Percentiles rank a stretch among this genome's conserved stretches.
phyloP scores from a whole-genome alignment of 345 rosid species.

The Citropsis articulata region DNA sequence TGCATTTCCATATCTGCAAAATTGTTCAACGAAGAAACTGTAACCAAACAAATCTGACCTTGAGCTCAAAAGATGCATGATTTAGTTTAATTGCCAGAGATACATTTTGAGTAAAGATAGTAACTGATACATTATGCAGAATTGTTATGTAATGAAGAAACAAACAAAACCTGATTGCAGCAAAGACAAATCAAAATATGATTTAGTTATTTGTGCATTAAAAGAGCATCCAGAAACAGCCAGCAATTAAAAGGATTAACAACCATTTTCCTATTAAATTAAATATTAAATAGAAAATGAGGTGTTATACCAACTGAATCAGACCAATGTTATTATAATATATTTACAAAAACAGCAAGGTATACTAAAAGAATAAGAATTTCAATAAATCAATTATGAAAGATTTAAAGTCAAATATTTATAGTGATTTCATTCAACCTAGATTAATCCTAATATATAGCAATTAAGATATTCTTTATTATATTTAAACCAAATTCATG shows the following conservation, averaged over 20 bases:
- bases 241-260: background rate
- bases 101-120: no score
- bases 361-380: background rate
- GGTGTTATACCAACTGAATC: background rate
- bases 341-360: no score
- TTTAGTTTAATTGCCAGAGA: background rate
- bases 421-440: no score
- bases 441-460: background rate
- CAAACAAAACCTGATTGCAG: background rate
- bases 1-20: no score
- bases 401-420: no score
- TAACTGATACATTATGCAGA: background rate
- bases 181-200: background rate
- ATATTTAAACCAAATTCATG: background rate
- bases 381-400: background rate
- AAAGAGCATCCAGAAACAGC: background rate
- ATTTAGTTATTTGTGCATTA: background rate
- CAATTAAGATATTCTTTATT: background rate
- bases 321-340: no score
- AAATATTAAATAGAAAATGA: background rate
- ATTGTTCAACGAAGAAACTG: no score
- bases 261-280: no score
- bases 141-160: background rate
- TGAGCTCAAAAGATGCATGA: no score
- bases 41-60: no score